phyloP scores from a whole-genome alignment of 805 yeast species.

The Spathaspora passalidarum region DNA sequence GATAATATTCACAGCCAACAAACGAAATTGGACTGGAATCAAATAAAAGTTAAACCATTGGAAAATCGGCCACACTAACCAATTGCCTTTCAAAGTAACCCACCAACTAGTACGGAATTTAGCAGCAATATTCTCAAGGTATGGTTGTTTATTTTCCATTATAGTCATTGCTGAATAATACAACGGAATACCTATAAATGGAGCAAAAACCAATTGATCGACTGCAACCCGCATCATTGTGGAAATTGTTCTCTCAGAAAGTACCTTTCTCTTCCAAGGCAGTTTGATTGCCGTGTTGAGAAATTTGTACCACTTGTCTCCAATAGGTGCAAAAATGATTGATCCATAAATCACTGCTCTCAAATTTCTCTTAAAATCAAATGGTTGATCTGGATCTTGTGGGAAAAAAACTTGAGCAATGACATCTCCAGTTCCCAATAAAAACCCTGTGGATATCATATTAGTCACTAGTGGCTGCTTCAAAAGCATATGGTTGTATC shows the following conservation, averaged over 20 bases:
- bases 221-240: conserved; percentile 48
- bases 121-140: conserved; percentile 32
- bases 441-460: conserved; percentile 45
- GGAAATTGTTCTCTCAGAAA: conserved; percentile 9
- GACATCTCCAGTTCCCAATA: conserved; percentile 74
- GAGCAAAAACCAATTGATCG: conserved; percentile 80
- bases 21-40: conserved; percentile 68
- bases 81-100: conserved; percentile 69
- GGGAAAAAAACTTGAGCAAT: conserved; percentile 63
- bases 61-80: conserved; percentile 89
- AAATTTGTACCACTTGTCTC: conserved; percentile 64
- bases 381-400: conserved; percentile 19
- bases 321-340: conserved; percentile 71
- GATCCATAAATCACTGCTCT: conserved; percentile 74
- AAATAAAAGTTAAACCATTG: conserved; percentile 75
- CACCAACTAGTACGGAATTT: conserved; percentile 54
- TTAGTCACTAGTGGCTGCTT: conserved; percentile 45
- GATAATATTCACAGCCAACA: conserved; percentile 65
- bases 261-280: conserved; percentile 19
- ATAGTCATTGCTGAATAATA: conserved; percentile 67
- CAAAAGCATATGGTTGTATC: conserved; percentile 21
- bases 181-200: conserved; percentile 65
- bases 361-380: conserved; percentile 53
- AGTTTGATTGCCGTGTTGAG: conserved; percentile 39
- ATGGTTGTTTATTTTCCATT: conserved; percentile 51